A percentile compares a stretch with the other conserved stretches of the same genome.
These are phyloP conservation scores for Chaetomium tenue DNA, from an alignment of 495 filamentous ascomycete genomes.

Conservation along the genomic window DNA sequence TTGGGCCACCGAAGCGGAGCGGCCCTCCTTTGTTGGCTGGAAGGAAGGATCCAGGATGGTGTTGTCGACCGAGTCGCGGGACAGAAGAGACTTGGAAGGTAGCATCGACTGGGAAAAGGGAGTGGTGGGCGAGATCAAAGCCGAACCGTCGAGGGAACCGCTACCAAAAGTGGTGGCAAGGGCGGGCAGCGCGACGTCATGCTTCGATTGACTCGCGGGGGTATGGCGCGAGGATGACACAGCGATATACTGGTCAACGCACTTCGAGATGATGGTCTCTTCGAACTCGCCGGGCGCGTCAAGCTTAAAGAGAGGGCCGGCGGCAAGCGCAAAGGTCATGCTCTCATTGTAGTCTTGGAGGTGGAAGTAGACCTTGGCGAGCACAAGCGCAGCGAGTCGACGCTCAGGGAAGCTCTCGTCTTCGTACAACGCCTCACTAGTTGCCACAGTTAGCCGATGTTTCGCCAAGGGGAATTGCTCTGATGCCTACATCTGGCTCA, in stretches of 20 bases:
- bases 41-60: conserved; percentile 55
- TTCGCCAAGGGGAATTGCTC: conserved; percentile 19
- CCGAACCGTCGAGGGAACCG: conserved; percentile 58
- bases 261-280: conserved; percentile 98
- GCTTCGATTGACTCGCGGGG: conserved; percentile 43
- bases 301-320: conserved; percentile 92
- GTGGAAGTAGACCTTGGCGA: conserved; percentile 98
- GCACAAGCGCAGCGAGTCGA: conserved; percentile 88
- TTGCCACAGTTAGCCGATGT: conserved; percentile 8
- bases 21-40: conserved; percentile 55
- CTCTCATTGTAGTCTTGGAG: conserved; percentile 98
- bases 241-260: conserved; percentile 95
- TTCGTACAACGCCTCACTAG: conserved; percentile 93
- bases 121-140: conserved; percentile 80
- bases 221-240: conserved; percentile 70
- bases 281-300: conserved; percentile 93
- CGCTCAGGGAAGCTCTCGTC: conserved; percentile 92
- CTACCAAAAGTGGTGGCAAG: conserved; percentile 73
- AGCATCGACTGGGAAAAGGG: conserved; percentile 90
- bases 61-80: conserved; percentile 61
- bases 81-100: conserved; percentile 90
- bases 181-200: conserved; percentile 58
- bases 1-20: conserved; percentile 47
- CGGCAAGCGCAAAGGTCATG: conserved; percentile 95
- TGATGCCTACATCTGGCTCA: conserved; percentile 83